phyloP scores from a whole-genome alignment of 2,329 filamentous ascomycete species.

The Lachnellula suecica region DNA sequence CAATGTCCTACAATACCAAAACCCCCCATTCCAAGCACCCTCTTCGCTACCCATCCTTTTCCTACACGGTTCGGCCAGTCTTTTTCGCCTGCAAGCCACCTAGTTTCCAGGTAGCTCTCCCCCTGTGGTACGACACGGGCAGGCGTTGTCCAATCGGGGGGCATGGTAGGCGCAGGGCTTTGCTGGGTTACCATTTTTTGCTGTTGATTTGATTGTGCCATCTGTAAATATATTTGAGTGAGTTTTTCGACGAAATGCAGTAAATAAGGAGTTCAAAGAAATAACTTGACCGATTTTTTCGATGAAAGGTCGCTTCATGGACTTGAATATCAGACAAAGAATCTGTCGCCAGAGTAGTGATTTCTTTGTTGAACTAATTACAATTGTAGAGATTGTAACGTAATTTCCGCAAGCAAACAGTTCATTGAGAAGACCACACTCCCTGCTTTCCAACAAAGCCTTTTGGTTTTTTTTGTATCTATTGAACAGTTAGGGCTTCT shows the following conservation, averaged over 20 bases:
- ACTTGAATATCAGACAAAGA: not conserved
- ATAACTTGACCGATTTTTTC: not conserved
- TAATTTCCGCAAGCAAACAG: not conserved
- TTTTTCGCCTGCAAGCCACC: constrained; percentile 2
- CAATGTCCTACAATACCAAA: constrained; percentile 5
- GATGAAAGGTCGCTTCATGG: not conserved
- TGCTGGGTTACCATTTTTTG: not conserved
- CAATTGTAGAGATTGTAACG: not conserved
- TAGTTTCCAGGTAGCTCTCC: not conserved
- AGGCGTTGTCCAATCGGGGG: not conserved
- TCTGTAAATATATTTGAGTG: no score
- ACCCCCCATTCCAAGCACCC: not conserved
- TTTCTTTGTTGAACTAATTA: not conserved
- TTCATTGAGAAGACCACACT: not conserved
- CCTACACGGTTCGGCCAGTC: constrained; percentile 2
- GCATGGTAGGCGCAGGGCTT: not conserved
- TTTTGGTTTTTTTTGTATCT: no score
- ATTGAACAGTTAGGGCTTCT: no score
- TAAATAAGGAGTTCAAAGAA: not conserved
- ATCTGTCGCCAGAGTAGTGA: not conserved
- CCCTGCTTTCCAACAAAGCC: not conserved
- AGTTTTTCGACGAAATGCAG: no score
- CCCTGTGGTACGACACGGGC: not conserved
- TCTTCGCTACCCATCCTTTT: constrained; percentile 4
- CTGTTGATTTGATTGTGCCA: no score